Evolutionary conservation across 441 rosid genomes (phyloP).

Genomic region (Arabidopsis hybrid): DNA sequence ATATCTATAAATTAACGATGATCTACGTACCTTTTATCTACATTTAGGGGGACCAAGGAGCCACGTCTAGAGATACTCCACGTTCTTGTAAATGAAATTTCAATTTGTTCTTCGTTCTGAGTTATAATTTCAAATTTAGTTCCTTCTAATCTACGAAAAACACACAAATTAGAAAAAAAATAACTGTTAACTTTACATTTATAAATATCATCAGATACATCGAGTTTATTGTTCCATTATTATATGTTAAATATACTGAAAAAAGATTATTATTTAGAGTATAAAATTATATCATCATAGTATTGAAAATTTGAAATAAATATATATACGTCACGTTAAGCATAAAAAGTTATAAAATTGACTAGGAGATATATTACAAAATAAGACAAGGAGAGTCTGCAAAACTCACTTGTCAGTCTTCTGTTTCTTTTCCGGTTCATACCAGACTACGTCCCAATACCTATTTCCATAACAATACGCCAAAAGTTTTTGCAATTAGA

Average conservation of each 20-base stretch:
- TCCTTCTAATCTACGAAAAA: conserved; percentile 56
- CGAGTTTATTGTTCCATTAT: too few species aligned
- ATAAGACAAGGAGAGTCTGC: neutral
- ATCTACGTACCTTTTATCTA: conserved; percentile 72
- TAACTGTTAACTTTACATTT: neutral
- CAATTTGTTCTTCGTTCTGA: conserved; percentile 61
- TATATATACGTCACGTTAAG: neutral
- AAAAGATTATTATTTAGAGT: too few species aligned
- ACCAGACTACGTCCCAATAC: conserved; percentile 49
- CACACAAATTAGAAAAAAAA: neutral
- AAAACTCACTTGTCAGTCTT: conserved; percentile 44
- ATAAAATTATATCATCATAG: too few species aligned
- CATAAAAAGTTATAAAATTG: neutral
- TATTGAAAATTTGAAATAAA: too few species aligned
- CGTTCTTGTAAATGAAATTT: conserved; percentile 66
- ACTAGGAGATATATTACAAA: neutral
- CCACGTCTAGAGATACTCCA: conserved; percentile 53
- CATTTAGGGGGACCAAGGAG: conserved; percentile 59
- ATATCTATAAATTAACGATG: neutral
- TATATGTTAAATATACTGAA: too few species aligned
- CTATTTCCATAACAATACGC: conserved; percentile 32
- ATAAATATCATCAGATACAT: too few species aligned
- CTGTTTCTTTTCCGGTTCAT: conserved; percentile 32
- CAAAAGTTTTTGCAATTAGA: conserved; percentile 1
- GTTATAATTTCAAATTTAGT: conserved; percentile 56